These are phyloP conservation scores for Blastocystis sp. DNA, from an alignment of 352 stramenopile species.

Conservation along the genomic window DNA sequence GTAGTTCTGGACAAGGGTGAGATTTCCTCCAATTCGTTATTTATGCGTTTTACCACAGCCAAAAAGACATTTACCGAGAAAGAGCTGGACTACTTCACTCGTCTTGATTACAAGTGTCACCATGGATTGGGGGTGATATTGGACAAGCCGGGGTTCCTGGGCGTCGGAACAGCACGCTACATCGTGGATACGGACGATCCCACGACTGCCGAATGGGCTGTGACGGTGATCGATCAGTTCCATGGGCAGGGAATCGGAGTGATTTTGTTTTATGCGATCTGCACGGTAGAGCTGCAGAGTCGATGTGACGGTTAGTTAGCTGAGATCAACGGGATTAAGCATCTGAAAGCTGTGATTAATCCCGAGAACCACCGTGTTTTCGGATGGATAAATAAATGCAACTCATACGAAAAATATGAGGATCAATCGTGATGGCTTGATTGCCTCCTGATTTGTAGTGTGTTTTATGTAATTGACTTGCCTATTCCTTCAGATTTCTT, in stretches of 20 bases:
- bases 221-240: slow-evolving; percentile 52
- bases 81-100: slow-evolving; percentile 55
- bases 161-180: slow-evolving; percentile 51
- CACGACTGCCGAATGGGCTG: slow-evolving; percentile 40
- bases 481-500: slow-evolving; percentile 48
- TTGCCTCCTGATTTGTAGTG: not conserved
- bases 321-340: slow-evolving; percentile 39
- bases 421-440: not conserved
- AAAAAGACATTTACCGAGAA: slow-evolving; percentile 59
- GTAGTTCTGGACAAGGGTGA: slow-evolving; percentile 53
- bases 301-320: not conserved
- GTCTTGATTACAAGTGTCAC: slow-evolving; percentile 34
- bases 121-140: slow-evolving; percentile 20
- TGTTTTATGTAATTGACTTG: slow-evolving; percentile 25
- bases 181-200: slow-evolving; percentile 19
- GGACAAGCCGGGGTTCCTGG: slow-evolving; percentile 33
- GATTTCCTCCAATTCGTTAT: slow-evolving; percentile 42
- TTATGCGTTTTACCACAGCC: slow-evolving; percentile 58
- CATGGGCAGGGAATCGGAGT: slow-evolving; percentile 41
- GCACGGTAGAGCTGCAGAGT: not conserved
- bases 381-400: slow-evolving; percentile 19
- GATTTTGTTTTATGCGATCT: slow-evolving; percentile 40
- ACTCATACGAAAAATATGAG: slow-evolving; percentile 28
- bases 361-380: slow-evolving; percentile 50
- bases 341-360: slow-evolving; percentile 43